A percentile compares a stretch with the other conserved stretches of the same genome.
Conservation (phyloP, 768 basidiomycete species). For the Rhizopogon salebrosus region DNA sequence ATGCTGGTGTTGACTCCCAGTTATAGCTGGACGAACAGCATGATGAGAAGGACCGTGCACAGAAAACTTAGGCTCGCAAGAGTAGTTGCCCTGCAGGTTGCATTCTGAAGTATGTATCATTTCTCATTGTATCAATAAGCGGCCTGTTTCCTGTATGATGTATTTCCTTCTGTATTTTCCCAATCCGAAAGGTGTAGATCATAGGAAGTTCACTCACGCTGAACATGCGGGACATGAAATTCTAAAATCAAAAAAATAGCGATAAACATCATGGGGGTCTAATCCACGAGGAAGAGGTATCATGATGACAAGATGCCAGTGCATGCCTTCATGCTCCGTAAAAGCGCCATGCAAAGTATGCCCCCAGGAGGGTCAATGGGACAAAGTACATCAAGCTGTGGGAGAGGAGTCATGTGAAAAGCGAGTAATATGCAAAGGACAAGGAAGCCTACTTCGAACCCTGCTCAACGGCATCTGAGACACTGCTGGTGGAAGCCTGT, state of each 20-base stretch:
- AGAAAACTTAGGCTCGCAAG: conserved; percentile 1
- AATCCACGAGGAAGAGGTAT: not conserved
- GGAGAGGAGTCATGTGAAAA: conserved; percentile 8
- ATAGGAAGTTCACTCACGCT: not conserved
- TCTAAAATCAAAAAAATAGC: conserved; percentile 13
- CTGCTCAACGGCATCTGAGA: conserved; percentile 48
- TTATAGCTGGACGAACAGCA: conserved; percentile 25
- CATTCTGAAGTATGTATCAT: not conserved
- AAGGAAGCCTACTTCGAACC: conserved; percentile 56
- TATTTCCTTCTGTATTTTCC: not conserved
- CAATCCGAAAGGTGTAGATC: not conserved
- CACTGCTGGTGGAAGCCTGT: conserved; percentile 34
- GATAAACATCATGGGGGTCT: conserved; percentile 11
- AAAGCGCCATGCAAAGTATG: conserved; percentile 84
- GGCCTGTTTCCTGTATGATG: not conserved
- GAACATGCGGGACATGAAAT: not conserved
- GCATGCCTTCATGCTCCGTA: conserved; percentile 40
- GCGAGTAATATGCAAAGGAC: not conserved
- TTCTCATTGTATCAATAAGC: not conserved
- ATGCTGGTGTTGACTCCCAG: conserved; percentile 2
- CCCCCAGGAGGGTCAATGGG: conserved; percentile 73
- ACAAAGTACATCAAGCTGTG: conserved; percentile 76
- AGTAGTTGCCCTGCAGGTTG: not conserved
- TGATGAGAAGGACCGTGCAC: conserved; percentile 13
- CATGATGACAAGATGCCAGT: not conserved